Evolutionary conservation across 176 grass and related monocot species (phyloP), one percentile per base, ranked within the genome.

Genomic region (Triticum monococcum): DNA sequence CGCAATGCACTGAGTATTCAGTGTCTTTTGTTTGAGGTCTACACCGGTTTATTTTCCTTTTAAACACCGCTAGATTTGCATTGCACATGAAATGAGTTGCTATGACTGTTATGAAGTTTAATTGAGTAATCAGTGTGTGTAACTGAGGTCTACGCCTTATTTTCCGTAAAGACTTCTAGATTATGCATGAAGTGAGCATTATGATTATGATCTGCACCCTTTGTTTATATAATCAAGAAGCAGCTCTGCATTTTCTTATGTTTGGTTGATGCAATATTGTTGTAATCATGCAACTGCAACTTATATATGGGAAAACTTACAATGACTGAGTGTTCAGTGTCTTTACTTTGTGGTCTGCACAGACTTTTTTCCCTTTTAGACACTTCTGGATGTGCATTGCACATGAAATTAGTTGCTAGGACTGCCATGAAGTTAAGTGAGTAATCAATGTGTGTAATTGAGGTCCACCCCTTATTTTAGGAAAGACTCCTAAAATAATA

Each of bases 21-120:
- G 36, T 75, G 18, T 23, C 56, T 75, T 24, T 64, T 66, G 10
- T 54, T 79, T 28, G 25, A 5, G 4, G 5, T 57, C 18, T 67
- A 38, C 20, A 72, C 31, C 8, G 25, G 3, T 43, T 12, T 17
- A 14, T 41, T 28, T 28, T 8, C 16, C 5, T 45, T 43, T 48
- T 26, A 48, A 74, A 74, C 7, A 48, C 40, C 7, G 18, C 62
- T 81, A 36, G 23, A 36, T 80, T 65, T 64, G 5, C 78, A 43
- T 26, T 74, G 71, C 12, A 75, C 24, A 75, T 80, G 61, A 80
- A 80, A 66, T 30, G 59, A 26, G 63, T 62, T 88, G 78, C 50
- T 28, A 79, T 72, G 56, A 38, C 4, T 71, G 9, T 9, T 4
- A 37, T 81, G 14, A 30, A 80, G 68, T 59, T 8, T 50, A 22